These are phyloP conservation scores for Coemansia umbellata DNA, from an alignment of 192 early-diverging fungal species.

Conservation along the genomic window DNA sequence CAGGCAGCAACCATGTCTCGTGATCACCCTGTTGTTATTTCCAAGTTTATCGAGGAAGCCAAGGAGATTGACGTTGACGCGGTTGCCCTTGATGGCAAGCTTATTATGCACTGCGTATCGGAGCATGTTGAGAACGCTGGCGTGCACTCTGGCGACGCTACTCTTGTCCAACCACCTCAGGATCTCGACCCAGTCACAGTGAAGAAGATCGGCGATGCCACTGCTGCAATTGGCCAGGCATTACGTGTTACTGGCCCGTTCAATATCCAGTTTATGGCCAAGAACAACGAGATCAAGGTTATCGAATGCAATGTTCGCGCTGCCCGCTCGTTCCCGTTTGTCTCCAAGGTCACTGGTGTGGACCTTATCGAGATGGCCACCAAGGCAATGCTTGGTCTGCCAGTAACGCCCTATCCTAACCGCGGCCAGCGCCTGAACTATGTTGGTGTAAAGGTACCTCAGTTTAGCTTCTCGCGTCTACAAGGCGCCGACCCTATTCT, in stretches of 20 bases:
- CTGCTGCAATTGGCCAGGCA: conserved; percentile 87
- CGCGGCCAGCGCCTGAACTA: conserved; percentile 69
- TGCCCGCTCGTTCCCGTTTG: conserved; percentile 95
- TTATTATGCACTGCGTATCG: conserved; percentile 91
- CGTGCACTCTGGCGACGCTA: conserved; percentile 98
- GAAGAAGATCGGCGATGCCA: conserved; percentile 86
- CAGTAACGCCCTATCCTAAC: conserved; percentile 79
- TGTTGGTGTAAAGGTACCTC: conserved; percentile 95
- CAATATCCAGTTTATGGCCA: conserved; percentile 99
- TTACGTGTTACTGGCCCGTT: conserved; percentile 95
- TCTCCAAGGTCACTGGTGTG: conserved; percentile 91
- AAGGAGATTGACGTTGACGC: conserved; percentile 99
- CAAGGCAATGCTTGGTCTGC: conserved; percentile 83
- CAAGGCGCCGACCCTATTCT: conserved; percentile 96
- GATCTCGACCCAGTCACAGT: conserved; percentile 95
- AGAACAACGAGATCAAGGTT: conserved; percentile 99
- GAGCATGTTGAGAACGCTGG: conserved; percentile 99
- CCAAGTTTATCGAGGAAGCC: conserved; percentile 97
- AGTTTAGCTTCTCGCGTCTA: conserved; percentile 95
- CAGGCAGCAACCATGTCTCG: conserved; percentile 90
- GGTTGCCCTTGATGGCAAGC: conserved; percentile 90
- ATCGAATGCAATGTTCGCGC: conserved; percentile 99
- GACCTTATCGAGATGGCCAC: conserved; percentile 98
- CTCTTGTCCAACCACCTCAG: conserved; percentile 90
- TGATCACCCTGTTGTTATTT: conserved; percentile 94